Conservation (phyloP, 495 filamentous ascomycete species). For the Aspergillus bridgeri region DNA sequence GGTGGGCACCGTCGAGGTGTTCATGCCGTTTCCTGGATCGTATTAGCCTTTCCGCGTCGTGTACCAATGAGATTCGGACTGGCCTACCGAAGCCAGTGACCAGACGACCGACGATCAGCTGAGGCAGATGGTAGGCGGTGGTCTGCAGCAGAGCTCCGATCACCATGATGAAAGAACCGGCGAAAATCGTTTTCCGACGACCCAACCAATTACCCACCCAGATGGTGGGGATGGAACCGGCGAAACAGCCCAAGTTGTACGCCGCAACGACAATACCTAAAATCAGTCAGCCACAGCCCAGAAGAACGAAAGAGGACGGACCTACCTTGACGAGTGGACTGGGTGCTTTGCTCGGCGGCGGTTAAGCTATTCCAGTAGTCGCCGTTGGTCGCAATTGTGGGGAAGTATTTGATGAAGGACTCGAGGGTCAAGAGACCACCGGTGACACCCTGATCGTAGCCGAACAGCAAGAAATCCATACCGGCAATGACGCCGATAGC, state of each 20-base stretch:
- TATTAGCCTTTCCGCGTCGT: not conserved
- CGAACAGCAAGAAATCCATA: slow-evolving; percentile 64
- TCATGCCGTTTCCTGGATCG: slow-evolving; percentile 51
- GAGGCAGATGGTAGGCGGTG: slow-evolving; percentile 55
- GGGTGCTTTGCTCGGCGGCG: slow-evolving; percentile 28
- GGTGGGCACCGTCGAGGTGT: slow-evolving; percentile 66
- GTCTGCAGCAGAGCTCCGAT: slow-evolving; percentile 63
- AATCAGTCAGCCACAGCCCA: not conserved
- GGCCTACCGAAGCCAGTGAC: slow-evolving; percentile 54
- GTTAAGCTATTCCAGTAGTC: slow-evolving; percentile 24
- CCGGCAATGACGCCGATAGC: slow-evolving; percentile 67
- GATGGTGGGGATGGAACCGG: slow-evolving; percentile 57
- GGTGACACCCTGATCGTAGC: slow-evolving; percentile 59
- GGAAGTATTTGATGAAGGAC: slow-evolving; percentile 54
- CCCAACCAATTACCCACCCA: slow-evolving; percentile 65
- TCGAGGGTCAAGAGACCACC: slow-evolving; percentile 56
- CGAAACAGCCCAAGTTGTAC: slow-evolving; percentile 64
- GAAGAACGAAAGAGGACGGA: not conserved
- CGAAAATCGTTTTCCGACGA: slow-evolving; percentile 65
- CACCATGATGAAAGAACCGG: slow-evolving; percentile 67
- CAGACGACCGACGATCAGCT: slow-evolving; percentile 63
- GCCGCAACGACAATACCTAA: slow-evolving; percentile 58
- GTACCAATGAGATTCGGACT: not conserved
- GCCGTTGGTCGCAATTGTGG: slow-evolving; percentile 48
- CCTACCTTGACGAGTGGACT: slow-evolving; percentile 56